Conservation (phyloP, 345 rosid genomes). For the Hibiscus tridactylites region DNA sequence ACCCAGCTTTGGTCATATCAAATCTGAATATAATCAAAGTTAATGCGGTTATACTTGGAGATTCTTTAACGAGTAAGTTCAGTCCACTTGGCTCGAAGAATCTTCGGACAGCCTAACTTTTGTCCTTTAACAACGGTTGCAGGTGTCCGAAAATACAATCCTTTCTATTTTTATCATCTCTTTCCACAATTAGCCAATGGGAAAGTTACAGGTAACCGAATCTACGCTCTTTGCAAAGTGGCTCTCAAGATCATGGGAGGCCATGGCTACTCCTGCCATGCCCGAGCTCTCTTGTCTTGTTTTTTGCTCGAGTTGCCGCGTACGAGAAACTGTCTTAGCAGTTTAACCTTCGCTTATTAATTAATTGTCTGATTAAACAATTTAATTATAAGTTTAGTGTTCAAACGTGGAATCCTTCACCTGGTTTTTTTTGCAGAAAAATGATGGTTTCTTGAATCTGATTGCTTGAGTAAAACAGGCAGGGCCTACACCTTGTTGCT, state of each 20-base stretch:
- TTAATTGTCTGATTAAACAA: not conserved
- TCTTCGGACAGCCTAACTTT: slow-evolving; percentile 6
- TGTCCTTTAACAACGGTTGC: not conserved
- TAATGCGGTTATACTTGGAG: no score
- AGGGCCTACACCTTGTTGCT: slow-evolving; percentile 25
- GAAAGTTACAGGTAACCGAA: not conserved
- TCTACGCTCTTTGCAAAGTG: not conserved
- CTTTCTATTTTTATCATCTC: not conserved
- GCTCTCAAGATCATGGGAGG: slow-evolving; percentile 37
- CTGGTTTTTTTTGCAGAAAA: slow-evolving; percentile 5
- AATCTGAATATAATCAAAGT: no score
- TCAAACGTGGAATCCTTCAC: slow-evolving; percentile 25
- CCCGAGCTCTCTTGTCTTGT: slow-evolving; percentile 11
- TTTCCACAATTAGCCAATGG: not conserved
- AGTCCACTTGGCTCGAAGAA: slow-evolving; percentile 17
- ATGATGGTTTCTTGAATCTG: slow-evolving; percentile 2
- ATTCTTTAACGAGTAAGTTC: not conserved
- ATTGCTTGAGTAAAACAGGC: slow-evolving; percentile 21
- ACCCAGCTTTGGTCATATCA: slow-evolving; percentile 6
- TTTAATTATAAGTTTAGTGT: not conserved
- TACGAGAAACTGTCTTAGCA: slow-evolving; percentile 6
- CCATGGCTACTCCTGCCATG: slow-evolving; percentile 11
- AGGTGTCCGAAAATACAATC: not conserved
- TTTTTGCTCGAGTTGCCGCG: slow-evolving; percentile 28
- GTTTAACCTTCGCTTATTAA: not conserved